Base-by-base conservation (phyloP, 2,329 filamentous ascomycete genomes). In the Aspergillus sp. region DNA sequence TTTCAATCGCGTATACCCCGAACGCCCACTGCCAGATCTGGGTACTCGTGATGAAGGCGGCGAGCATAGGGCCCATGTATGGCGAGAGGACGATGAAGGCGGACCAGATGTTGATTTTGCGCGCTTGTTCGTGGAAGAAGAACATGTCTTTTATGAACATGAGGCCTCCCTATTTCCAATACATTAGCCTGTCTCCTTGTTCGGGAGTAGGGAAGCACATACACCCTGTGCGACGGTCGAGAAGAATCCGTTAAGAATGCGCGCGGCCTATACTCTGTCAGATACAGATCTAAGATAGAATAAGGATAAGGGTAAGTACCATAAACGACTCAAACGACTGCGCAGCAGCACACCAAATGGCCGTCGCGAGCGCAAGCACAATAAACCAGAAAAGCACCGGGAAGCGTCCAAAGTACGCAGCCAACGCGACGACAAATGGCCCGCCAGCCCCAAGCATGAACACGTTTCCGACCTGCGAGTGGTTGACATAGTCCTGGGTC, bases 211-310 rank as follows among this genome's bases (percentile, higher is more conserved):
- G 33, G 17, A 17, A 6, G 8, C n/a, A 61, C 70, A 55, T 59
- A 71, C 71, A 1, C 69, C 74, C 62, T 79, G 76, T 0, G 73
- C 69, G 3, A 76, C 75, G 4, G 71, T 77, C 8, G 70, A 74
- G 64, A 79, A 78, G 67, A 79, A 76, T 7, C 77, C 78, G 51
- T 79, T 78, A 6, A 80, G 64, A 25, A 78, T 76, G 1, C 78
- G 71, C 0, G 74, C 72, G 11, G 76, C 76, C 68, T 67, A 45
- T 12, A 48, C 25, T 4, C 4, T 52, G 27, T 39, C n/a, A 50
- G 19, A 37, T 39, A 33, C 15, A 5, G 2, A 4, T 23, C 9
- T 25, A 9, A 25, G 17, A 2, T 31, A 31, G 9, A 9, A 31
- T 9, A 2, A 7, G 9, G 2, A 0, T n/a, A 2, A 2, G 12